Percentiles rank a stretch among this genome's conserved stretches.
Evolutionary conservation across 164 flowering plant genomes (phyloP).

Genomic region (Protea cynaroides): DNA sequence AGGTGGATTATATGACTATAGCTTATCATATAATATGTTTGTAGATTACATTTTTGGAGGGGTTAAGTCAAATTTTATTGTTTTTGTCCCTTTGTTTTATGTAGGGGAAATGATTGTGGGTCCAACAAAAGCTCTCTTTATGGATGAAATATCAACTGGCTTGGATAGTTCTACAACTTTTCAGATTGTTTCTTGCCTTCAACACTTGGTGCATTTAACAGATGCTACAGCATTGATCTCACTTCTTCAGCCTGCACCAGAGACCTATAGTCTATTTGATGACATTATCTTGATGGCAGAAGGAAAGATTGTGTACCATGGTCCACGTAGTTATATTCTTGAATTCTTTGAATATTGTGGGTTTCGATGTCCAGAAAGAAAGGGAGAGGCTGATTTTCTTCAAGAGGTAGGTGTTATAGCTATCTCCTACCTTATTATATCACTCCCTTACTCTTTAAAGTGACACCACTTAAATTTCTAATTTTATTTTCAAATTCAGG

Average conservation of each 20-base stretch:
- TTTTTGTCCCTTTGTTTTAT: neutral
- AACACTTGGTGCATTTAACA: too few relatives aligned
- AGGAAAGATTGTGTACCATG: conserved; percentile 1
- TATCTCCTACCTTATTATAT: too few relatives aligned
- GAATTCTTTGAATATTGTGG: neutral
- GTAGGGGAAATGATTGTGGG: conserved; percentile 1
- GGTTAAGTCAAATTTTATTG: neutral
- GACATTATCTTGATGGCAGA: neutral
- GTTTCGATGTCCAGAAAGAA: neutral
- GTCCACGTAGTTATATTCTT: neutral
- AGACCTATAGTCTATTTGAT: neutral
- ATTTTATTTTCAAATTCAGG: too few relatives aligned
- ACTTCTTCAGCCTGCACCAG: conserved; percentile 4
- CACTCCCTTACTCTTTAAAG: too few relatives aligned
- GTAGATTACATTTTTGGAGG: too few relatives aligned
- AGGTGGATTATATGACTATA: too few relatives aligned
- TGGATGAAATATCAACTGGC: too few relatives aligned
- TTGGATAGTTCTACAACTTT: too few relatives aligned
- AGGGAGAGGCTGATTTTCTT: neutral
- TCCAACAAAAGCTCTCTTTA: neutral
- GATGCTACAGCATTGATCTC: neutral
- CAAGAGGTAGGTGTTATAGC: neutral
- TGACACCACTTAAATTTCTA: too few relatives aligned
- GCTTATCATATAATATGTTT: too few relatives aligned
- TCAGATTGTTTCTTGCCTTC: too few relatives aligned